These are phyloP conservation scores for Pseudognaphalium luteoalbum DNA, from an alignment of 129 eudicot genomes.

Conservation along the genomic window DNA sequence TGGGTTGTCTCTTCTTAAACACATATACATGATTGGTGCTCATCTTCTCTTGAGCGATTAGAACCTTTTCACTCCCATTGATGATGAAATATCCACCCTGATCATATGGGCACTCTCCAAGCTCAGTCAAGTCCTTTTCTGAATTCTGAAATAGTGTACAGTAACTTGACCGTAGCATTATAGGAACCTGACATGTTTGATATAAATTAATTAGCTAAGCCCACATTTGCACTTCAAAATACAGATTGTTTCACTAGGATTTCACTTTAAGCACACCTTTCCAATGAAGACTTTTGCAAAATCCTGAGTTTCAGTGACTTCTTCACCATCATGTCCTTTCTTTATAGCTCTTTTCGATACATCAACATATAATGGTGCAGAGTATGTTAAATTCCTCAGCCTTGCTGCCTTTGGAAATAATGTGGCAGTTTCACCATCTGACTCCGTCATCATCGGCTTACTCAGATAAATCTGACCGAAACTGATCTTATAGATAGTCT, in stretches of 20 bases:
- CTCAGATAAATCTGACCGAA: constrained; percentile 89
- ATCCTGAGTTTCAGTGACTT: constrained; percentile 81
- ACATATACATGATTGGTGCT: constrained; percentile 98
- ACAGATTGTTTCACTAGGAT: not conserved
- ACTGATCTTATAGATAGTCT: constrained; percentile 85
- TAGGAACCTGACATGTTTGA: constrained; percentile 69
- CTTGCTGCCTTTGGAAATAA: constrained; percentile 96
- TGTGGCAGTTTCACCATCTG: constrained; percentile 94
- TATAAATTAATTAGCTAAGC: not conserved
- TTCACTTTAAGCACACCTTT: constrained; percentile 59
- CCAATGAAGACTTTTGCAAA: constrained; percentile 86
- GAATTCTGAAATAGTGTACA: constrained; percentile 81
- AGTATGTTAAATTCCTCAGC: constrained; percentile 85
- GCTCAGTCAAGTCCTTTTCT: constrained; percentile 93
- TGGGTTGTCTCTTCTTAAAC: constrained; percentile 91
- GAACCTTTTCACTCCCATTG: constrained; percentile 93
- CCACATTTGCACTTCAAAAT: not conserved
- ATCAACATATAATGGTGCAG: constrained; percentile 95
- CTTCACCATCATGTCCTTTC: constrained; percentile 98
- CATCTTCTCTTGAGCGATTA: constrained; percentile 97
- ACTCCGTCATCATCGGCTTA: constrained; percentile 97
- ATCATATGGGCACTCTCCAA: constrained; percentile 95
- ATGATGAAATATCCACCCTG: constrained; percentile 99
- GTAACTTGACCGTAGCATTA: constrained; percentile 93
- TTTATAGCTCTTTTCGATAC: constrained; percentile 76